Evolutionary conservation across 2,329 filamentous ascomycete genomes (phyloP).

Genomic region (Coleophoma crateriformis): DNA sequence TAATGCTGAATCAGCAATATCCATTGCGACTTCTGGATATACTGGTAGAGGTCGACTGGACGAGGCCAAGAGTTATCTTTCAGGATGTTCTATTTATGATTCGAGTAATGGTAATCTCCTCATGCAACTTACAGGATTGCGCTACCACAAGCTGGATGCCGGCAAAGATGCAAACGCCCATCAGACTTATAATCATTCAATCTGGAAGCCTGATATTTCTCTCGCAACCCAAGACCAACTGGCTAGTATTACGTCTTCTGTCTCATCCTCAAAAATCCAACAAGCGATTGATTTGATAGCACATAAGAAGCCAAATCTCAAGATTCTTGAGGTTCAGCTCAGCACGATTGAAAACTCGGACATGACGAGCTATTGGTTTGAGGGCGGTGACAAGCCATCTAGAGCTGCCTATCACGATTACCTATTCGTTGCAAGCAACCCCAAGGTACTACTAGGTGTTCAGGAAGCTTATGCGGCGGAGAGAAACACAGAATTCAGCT

Average conservation of each 20-base stretch:
- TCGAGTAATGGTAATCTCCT: conserved; percentile 13
- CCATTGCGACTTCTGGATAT: conserved; percentile 4
- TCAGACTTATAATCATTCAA: conserved; percentile 2
- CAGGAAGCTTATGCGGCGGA: conserved; percentile 4
- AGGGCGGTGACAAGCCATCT: conserved; percentile 2
- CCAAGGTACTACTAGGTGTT: conserved; percentile 5
- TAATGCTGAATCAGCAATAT: conserved; percentile 2
- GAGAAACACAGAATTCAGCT: background rate
- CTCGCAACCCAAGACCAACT: conserved; percentile 7
- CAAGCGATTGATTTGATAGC: conserved; percentile 28
- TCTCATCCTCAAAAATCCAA: background rate
- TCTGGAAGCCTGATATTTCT: conserved; percentile 19
- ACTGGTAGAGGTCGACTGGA: conserved; percentile 4
- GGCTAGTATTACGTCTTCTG: background rate
- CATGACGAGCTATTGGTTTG: conserved; percentile 22
- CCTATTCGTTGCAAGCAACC: conserved; percentile 6
- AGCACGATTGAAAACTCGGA: conserved; percentile 8
- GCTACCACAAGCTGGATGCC: conserved; percentile 8
- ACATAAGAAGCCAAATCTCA: conserved; percentile 28
- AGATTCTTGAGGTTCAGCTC: conserved; percentile 28
- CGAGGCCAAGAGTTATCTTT: conserved; percentile 4
- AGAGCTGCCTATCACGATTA: conserved; percentile 10
- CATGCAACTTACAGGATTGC: conserved; percentile 14
- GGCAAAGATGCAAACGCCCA: background rate
- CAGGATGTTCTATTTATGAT: conserved; percentile 7